Base-by-base conservation (phyloP, 2,329 filamentous ascomycete species). In the Phyllosticta citriasiana region DNA sequence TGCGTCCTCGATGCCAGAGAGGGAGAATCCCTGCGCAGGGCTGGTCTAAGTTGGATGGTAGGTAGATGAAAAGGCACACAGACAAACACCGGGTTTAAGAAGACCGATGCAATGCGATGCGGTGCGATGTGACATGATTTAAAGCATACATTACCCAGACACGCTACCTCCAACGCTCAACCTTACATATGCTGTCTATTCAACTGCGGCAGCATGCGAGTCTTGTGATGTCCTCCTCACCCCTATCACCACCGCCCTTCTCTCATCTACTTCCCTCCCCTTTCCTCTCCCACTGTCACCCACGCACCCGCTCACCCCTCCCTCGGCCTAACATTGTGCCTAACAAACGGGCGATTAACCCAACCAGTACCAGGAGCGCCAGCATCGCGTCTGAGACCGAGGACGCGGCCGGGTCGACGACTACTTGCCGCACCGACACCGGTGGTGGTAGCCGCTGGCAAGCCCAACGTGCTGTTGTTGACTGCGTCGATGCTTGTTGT, bases 101-200 rank as follows among this genome's bases (percentile, higher is more conserved):
- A 22, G 19, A 22, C 1, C 19, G 19, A 22, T 22, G 19, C 47
- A 19, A 51, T n/a, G 7, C 47, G 12, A 51, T 51, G 16, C 47
- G 2, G 7, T 51, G 47, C 47, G 16, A n/a, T 22, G 47, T 14
- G 19, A 22, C 7, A n/a, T 8, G 3, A 10, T 30, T 40, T 4
- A n/a, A 35, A 47, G 27, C 27, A 9, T n/a, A 19, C 19, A 22
- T 22, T 1, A 22, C 33, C 33, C 52, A 2, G 52, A 51, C 22
- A 54, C 52, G 7, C 26, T 2, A 14, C 54, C 57, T 16, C n/a
- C 53, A 22, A 22, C 53, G 77, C 4, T 24, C 24, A 47, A 16
- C 19, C 8, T 22, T 40, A 22, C 19, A 22, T 22, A 2, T 22
- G 19, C 19, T 22, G 19, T 22, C 19, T 22, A 22, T 22, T 22